Percentiles rank a stretch among this genome's conserved stretches.
Evolutionary conservation across 495 filamentous ascomycete genomes (phyloP).

Genomic region (Penicillium ochrochloron): DNA sequence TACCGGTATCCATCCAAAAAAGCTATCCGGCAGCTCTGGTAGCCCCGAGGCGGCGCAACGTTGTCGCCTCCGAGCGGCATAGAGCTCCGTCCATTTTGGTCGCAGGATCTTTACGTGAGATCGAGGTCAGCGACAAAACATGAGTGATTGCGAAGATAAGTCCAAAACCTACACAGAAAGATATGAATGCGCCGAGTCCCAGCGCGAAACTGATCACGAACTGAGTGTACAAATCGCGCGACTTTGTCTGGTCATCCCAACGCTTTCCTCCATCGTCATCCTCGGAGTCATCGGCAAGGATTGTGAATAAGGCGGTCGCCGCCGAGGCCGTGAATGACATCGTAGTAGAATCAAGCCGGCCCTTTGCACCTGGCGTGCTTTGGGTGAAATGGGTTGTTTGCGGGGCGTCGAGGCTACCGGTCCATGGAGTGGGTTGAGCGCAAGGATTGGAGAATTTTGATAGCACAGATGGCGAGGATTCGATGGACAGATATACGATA

Average conservation of each 20-base stretch:
- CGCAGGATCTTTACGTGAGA: slow-evolving; percentile 63
- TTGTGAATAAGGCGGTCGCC: slow-evolving; percentile 32
- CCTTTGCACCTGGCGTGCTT: slow-evolving; percentile 7
- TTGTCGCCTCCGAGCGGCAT: slow-evolving; percentile 82
- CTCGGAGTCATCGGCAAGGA: slow-evolving; percentile 25
- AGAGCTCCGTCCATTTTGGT: slow-evolving; percentile 90
- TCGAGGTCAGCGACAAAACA: slow-evolving; percentile 7
- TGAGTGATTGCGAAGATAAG: neutral
- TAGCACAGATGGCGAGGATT: neutral
- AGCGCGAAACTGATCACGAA: slow-evolving; percentile 60
- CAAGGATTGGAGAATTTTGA: neutral
- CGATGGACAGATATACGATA: neutral
- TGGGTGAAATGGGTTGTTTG: slow-evolving; percentile 8
- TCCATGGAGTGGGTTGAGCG: slow-evolving; percentile 24
- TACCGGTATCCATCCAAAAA: slow-evolving; percentile 93
- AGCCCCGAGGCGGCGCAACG: slow-evolving; percentile 69
- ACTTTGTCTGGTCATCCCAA: slow-evolving; percentile 44
- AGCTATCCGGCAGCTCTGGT: slow-evolving; percentile 80
- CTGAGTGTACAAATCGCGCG: slow-evolving; percentile 63
- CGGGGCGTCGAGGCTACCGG: slow-evolving; percentile 18
- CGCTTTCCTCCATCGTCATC: slow-evolving; percentile 26
- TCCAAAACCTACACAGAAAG: slow-evolving; percentile 61
- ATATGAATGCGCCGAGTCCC: slow-evolving; percentile 62
- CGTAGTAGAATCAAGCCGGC: neutral
- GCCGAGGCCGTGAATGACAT: slow-evolving; percentile 45